A percentile compares a stretch with the other conserved stretches of the same genome.
These are phyloP conservation scores for Solidago caesia DNA, from an alignment of 129 eudicot genomes.

Conservation along the genomic window DNA sequence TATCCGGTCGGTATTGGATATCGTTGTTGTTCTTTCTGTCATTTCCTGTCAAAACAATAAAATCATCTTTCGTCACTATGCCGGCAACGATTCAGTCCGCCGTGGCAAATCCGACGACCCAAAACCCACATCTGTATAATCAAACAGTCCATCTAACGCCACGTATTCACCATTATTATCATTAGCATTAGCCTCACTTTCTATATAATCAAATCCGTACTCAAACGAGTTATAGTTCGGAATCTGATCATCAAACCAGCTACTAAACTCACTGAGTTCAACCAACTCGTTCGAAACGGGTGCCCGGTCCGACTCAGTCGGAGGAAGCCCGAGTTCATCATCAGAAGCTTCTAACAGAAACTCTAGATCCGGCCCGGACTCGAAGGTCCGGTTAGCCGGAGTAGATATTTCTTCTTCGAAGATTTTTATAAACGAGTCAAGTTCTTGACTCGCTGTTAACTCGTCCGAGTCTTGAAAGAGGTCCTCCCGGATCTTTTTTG, in stretches of 20 bases:
- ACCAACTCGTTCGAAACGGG: conserved; percentile 47
- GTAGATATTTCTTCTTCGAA: conserved; percentile 60
- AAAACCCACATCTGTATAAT: conserved; percentile 62
- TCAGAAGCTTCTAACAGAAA: conserved; percentile 57
- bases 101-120: conserved; percentile 46
- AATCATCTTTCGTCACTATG: conserved; percentile 26
- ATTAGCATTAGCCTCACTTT: background rate
- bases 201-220: conserved; percentile 37
- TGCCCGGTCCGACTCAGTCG: conserved; percentile 40
- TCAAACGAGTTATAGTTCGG: conserved; percentile 64
- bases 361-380: conserved; percentile 51
- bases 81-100: conserved; percentile 56
- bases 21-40: too few species aligned
- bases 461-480: conserved; percentile 55
- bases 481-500: conserved; percentile 49
- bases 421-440: conserved; percentile 77
- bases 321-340: conserved; percentile 60
- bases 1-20: too few species aligned
- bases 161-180: conserved; percentile 42
- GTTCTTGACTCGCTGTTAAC: conserved; percentile 45
- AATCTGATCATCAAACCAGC: conserved; percentile 44
- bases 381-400: conserved; percentile 34
- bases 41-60: too few species aligned
- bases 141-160: conserved; percentile 77
- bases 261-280: conserved; percentile 49